Percentiles rank a stretch among this genome's conserved stretches.
Evolutionary conservation across 108 stramenopile species (phyloP).

Genomic region (Bacterosira constricta): DNA sequence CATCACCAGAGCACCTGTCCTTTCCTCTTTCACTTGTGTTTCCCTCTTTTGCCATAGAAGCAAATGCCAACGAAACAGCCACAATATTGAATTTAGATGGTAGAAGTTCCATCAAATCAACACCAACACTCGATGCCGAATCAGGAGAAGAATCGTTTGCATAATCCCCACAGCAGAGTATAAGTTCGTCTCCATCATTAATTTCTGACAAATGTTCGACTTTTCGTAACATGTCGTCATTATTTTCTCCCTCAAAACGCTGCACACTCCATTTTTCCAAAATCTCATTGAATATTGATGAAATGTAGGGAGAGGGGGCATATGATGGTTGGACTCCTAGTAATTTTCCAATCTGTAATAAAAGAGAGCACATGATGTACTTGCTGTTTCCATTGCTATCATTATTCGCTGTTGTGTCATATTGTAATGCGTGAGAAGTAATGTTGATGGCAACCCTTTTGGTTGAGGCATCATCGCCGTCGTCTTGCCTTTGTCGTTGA

Average conservation of each 20-base stretch:
- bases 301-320: background rate
- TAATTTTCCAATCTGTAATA: background rate
- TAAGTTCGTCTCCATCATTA: slow-evolving; percentile 5
- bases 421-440: background rate
- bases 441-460: background rate
- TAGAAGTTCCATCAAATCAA: slow-evolving; percentile 3
- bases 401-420: background rate
- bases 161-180: slow-evolving; percentile 8
- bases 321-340: background rate
- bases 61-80: background rate
- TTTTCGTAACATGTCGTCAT: background rate
- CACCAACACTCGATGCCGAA: background rate
- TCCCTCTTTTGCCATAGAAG: background rate
- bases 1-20: background rate
- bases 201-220: background rate
- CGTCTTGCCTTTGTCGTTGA: too few relatives aligned
- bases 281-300: slow-evolving; percentile 2
- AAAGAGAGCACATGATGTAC: slow-evolving; percentile 1
- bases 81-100: slow-evolving; percentile 10
- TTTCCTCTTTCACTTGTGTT: background rate
- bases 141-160: background rate
- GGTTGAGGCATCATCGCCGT: too few relatives aligned
- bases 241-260: background rate
- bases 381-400: background rate
- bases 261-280: slow-evolving; percentile 7